Percentiles rank a stretch among this genome's conserved stretches.
Conservation (phyloP, 1,284 basidiomycete genomes). For the Tilletia caries region DNA sequence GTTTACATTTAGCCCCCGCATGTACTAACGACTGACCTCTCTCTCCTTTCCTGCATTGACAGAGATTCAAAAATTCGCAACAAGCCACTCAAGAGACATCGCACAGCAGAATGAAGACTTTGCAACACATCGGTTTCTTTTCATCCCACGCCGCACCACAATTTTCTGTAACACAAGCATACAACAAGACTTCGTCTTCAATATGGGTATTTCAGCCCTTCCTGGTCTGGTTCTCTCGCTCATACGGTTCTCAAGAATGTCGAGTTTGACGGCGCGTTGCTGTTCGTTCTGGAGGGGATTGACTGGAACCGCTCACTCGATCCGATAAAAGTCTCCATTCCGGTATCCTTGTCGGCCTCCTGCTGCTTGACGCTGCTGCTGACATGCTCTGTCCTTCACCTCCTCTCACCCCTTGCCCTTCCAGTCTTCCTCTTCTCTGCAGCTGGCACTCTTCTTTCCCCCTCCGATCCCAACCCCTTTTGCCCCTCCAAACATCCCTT, state of each 20-base stretch:
- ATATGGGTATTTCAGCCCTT: neutral
- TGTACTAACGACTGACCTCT: no score
- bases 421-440: neutral
- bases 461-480: neutral
- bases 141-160: neutral
- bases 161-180: neutral
- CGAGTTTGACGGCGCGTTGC: no score
- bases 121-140: neutral
- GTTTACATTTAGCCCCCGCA: no score
- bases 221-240: no score
- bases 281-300: no score
- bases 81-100: conserved; percentile 17
- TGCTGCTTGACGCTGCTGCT: no score
- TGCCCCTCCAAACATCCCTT: neutral
- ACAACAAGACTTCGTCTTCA: neutral
- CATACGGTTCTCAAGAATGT: no score
- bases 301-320: no score
- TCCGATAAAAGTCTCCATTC: no score
- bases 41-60: neutral
- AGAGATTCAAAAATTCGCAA: conserved; percentile 14
- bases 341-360: no score
- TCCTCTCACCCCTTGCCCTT: neutral
- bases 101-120: conserved; percentile 1
- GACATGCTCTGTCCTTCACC: no score
- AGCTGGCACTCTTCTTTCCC: neutral